Evolutionary conservation across 2,329 filamentous ascomycete genomes (phyloP).

Genomic region (Trichoderma sp.): DNA sequence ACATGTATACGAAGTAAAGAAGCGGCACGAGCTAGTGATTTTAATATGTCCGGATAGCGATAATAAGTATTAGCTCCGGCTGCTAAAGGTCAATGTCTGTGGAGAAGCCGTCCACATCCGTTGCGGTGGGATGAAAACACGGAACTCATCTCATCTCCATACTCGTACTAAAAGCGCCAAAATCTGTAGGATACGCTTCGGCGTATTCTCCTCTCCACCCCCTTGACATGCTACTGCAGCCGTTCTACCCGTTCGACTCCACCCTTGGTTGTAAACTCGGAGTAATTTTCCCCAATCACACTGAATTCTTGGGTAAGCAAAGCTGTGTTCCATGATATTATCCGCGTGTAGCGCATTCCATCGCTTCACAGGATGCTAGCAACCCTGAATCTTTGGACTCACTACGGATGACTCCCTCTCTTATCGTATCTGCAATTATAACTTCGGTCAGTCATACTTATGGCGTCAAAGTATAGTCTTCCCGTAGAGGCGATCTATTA

Average conservation of each 20-base stretch:
- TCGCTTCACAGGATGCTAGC: neutral
- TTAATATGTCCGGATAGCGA: neutral
- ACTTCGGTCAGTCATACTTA: neutral
- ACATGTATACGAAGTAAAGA: neutral
- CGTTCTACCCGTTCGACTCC: neutral
- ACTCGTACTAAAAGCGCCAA: neutral
- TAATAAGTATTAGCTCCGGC: neutral
- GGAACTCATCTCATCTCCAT: neutral
- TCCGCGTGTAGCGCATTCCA: neutral
- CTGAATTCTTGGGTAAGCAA: neutral
- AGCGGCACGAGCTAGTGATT: neutral
- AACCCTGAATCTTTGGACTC: neutral
- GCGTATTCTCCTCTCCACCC: neutral
- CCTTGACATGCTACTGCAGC: neutral
- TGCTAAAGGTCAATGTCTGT: neutral
- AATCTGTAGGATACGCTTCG: neutral
- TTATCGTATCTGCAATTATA: neutral
- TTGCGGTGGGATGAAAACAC: neutral
- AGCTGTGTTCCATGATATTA: neutral
- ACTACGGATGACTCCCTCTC: neutral
- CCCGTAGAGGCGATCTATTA: neutral
- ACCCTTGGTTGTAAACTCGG: neutral
- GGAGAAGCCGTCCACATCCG: neutral
- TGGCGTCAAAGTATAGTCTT: neutral
- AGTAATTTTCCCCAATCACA: neutral